Evolutionary conservation across 179 eudicot genomes (phyloP), one percentile per base, ranked within the genome.

Genomic region (Heliamphora pulchella): DNA sequence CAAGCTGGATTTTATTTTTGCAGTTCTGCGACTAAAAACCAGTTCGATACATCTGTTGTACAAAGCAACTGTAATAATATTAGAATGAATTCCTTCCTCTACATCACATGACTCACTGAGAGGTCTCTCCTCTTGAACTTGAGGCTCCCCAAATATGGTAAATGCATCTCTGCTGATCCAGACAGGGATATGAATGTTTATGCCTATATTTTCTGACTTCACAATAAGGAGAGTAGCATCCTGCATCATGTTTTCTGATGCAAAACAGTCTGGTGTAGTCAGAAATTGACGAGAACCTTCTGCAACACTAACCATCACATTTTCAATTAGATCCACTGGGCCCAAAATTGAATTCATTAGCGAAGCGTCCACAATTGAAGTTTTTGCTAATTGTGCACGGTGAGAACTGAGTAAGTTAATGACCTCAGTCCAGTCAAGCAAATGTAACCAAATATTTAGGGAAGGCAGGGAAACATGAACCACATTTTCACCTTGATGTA

Each of bases 391-490:
- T 72, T 82, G 80, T 47, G 71, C 67, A 71, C 71, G 43, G 84
- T 83, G 88, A 41, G 85, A 91, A 76, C 57, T 67, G 50, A 91
- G 64, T 73, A 87, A 79, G 78, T 87, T 89, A 78, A 90, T 81
- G 47, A 94, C 59, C 86, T 53, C 75, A 63, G 31, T 72, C 99
- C 99, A 96, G 82, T 96, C 95, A 83, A 50, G 78, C 46, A 87
- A 74, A 87, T 90, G 89, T 79, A 90, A 81, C 99, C 99, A 96
- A 78, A 92, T 79, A 80, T 88, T 87, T 75, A 92, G 51, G 78
- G 88, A 88, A 71, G 99, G 96, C 43, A 94, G 85, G 11, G 84
- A 76, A 75, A 94, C 74, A 80, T 73, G 82, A 83, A 91, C 51
- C 83, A 83, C 80, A 18, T 84, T 78, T 76, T 85, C 84, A 70